phyloP scores from a whole-genome alignment of 2,329 filamentous ascomycete genomes.

The Beauveria sp. region DNA sequence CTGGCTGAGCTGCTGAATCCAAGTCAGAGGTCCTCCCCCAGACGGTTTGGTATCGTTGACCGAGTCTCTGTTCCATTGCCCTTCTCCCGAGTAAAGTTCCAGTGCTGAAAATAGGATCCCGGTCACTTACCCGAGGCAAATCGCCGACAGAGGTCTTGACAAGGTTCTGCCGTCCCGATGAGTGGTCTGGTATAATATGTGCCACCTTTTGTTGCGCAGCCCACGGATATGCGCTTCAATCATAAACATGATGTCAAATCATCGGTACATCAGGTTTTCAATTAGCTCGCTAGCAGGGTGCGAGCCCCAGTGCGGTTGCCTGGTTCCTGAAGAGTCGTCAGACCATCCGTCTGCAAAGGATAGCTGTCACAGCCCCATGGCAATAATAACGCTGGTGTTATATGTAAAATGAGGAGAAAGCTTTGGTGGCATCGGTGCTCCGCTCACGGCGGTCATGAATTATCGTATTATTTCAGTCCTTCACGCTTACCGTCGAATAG shows the following conservation, averaged over 20 bases:
- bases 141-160: background rate
- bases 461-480: background rate
- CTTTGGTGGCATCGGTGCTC: background rate
- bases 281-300: background rate
- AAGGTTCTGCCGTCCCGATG: background rate
- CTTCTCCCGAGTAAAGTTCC: background rate
- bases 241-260: conserved; percentile 1
- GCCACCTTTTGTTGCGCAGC: background rate
- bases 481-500: background rate
- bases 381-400: background rate
- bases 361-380: background rate
- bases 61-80: background rate
- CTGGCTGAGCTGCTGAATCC: conserved; percentile 5
- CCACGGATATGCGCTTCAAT: background rate
- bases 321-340: background rate
- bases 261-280: background rate
- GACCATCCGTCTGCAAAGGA: background rate
- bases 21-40: background rate
- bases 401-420: background rate
- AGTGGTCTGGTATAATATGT: background rate
- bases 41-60: background rate
- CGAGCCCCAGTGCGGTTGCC: background rate
- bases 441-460: background rate
- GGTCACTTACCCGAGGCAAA: background rate
- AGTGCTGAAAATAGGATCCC: conserved; percentile 3